Evolutionary conservation across 2,329 filamentous ascomycete species (phyloP).

Genomic region (Acrocalymma vagum): DNA sequence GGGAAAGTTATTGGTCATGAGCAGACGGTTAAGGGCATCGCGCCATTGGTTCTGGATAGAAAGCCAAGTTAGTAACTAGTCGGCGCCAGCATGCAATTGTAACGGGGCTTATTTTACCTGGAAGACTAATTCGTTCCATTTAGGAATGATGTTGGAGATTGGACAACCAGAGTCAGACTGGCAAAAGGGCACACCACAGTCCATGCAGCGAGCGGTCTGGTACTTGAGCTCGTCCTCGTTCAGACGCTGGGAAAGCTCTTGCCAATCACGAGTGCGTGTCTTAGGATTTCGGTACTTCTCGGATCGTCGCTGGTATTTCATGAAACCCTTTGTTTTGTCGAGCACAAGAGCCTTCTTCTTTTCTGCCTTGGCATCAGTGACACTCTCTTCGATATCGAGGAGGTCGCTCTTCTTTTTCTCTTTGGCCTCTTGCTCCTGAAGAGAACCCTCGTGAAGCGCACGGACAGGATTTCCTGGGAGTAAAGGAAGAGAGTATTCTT

Average conservation of each 20-base stretch:
- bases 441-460: conserved; percentile 60
- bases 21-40: conserved; percentile 87
- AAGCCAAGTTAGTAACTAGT: no score
- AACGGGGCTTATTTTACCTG: conserved; percentile 7
- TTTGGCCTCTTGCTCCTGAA: conserved; percentile 68
- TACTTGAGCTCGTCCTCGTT: conserved; percentile 97
- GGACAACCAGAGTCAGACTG: conserved; percentile 96
- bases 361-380: conserved; percentile 83
- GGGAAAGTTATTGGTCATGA: conserved; percentile 99
- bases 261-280: conserved; percentile 91
- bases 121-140: conserved; percentile 85
- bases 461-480: conserved; percentile 72
- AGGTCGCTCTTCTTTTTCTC: conserved; percentile 74
- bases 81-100: no score
- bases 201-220: conserved; percentile 96
- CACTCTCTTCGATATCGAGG: conserved; percentile 87
- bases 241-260: conserved; percentile 84
- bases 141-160: conserved; percentile 97
- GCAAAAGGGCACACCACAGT: conserved; percentile 98
- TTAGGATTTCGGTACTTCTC: conserved; percentile 92
- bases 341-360: conserved; percentile 92
- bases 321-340: conserved; percentile 98
- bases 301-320: conserved; percentile 91
- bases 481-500: conserved; percentile 81
- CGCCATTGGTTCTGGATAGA: conserved; percentile 86